phyloP scores from a whole-genome alignment of 2,329 filamentous ascomycete genomes.

The Penicillium psychrosexuale region DNA sequence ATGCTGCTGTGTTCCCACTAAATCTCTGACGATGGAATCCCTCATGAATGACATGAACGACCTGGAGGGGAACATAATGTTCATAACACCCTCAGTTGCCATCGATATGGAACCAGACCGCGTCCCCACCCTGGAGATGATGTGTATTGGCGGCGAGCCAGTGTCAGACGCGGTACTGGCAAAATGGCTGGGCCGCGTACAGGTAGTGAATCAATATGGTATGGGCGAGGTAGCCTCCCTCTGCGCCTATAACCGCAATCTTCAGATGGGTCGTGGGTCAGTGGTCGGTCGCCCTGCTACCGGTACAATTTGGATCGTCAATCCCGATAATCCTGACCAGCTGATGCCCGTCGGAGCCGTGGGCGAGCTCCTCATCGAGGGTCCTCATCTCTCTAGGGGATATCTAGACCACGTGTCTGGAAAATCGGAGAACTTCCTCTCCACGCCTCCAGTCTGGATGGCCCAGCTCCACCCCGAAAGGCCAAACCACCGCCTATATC shows the following conservation, averaged over 20 bases:
- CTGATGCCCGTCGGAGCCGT: slow-evolving; percentile 28
- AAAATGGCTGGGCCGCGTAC: slow-evolving; percentile 15
- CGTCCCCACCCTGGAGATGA: slow-evolving; percentile 19
- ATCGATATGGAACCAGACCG: slow-evolving; percentile 18
- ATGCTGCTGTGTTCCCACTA: slow-evolving; percentile 27
- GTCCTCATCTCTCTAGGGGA: slow-evolving; percentile 26
- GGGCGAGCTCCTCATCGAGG: slow-evolving; percentile 31
- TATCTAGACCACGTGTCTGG: slow-evolving; percentile 23
- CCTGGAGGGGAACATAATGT: slow-evolving; percentile 24
- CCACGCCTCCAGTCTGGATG: slow-evolving; percentile 15
- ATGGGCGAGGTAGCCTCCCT: slow-evolving; percentile 28
- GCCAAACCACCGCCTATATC: slow-evolving; percentile 18
- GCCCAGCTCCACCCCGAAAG: slow-evolving; percentile 10
- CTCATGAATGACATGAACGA: slow-evolving; percentile 18
- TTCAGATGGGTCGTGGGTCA: slow-evolving; percentile 9
- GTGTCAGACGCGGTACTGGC: slow-evolving; percentile 21
- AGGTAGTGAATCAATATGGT: slow-evolving; percentile 28
- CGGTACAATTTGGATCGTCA: slow-evolving; percentile 31
- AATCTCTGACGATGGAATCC: slow-evolving; percentile 9
- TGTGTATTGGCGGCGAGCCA: slow-evolving; percentile 30
- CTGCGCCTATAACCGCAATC: slow-evolving; percentile 23
- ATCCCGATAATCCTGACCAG: slow-evolving; percentile 17
- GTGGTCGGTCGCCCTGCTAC: slow-evolving; percentile 19
- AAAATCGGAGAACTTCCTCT: slow-evolving; percentile 19
- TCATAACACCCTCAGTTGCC: slow-evolving; percentile 26